Base-by-base conservation (phyloP, 2,329 filamentous ascomycete genomes). In the Colletotrichum acutatum region DNA sequence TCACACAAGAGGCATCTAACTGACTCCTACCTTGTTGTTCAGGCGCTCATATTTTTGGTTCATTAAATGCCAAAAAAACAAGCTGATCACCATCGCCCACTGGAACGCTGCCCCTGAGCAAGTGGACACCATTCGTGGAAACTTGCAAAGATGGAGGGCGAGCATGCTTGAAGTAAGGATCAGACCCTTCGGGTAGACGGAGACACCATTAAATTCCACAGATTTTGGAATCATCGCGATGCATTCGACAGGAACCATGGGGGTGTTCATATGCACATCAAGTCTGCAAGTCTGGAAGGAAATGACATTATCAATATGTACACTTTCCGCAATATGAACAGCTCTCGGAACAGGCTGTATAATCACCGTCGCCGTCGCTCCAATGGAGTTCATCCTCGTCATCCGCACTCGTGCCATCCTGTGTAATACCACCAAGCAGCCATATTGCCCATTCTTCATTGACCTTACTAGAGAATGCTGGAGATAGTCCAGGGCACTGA, bases 261-360 rank as follows among this genome's bases (percentile, higher is more conserved):
- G 19, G 9, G 4, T 3, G 7, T n/a, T 49, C 19, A n/a, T 49
- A 49, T 49, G 12, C 11, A 7, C 12, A 34, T 34, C 32, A n/a
- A 49, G 16, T 19, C 19, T 42, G 14, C 16, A 19, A 42, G 7
- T 2, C 7, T 22, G 19, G 8, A 22, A n/a, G 16, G 19, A 9
- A 3, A 9, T 11, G 19, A 6, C 9, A 9, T 24, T 19, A 5
- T 70, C 56, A 74, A n/a, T 74, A 75, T 4, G 59, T 69, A 22
- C 74, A 75, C 12, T 54, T 67, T 9, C 68, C 74, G 53, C 74
- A 75, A 53, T 74, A 75, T 4, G 65, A 74, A 22, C 74, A 75
- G 0, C 52, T 42, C 28, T 74, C 61, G 26, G 74, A 73, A 32
- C 72, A 75, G 4, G 68, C 72, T 16, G 74, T 75, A 59, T 11